A percentile compares a stretch with the other conserved stretches of the same genome.
phyloP scores from a whole-genome alignment of 75 land plant genomes.

The Cupressus sempervirens region DNA sequence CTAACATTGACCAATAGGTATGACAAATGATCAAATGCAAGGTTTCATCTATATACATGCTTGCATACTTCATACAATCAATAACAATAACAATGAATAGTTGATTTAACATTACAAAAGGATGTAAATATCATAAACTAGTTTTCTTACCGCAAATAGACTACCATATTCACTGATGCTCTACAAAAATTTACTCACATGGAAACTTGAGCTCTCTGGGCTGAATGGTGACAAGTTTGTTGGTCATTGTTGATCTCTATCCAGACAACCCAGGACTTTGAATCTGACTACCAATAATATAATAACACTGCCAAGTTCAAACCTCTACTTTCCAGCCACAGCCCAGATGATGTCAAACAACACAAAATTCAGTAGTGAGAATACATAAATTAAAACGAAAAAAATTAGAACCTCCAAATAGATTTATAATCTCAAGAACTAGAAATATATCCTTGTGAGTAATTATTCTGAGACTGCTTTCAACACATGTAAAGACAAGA shows the following conservation, averaged over 20 bases:
- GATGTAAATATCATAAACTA: background rate
- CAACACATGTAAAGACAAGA: background rate
- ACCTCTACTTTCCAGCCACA: background rate
- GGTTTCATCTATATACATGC: background rate
- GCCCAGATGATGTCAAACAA: background rate
- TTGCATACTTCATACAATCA: background rate
- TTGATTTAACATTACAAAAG: background rate
- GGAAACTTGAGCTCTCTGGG: constrained; percentile 62
- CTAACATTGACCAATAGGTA: background rate
- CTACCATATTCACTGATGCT: background rate
- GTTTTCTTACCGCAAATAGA: background rate
- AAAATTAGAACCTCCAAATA: background rate
- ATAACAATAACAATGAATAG: background rate
- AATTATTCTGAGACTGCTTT: background rate
- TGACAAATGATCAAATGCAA: background rate
- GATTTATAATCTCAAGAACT: background rate
- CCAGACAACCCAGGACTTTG: background rate
- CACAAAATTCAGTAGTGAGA: background rate
- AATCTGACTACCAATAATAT: background rate
- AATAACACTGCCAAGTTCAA: background rate
- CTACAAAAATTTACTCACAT: constrained; percentile 30
- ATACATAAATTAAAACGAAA: background rate
- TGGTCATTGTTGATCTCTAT: constrained; percentile 23
- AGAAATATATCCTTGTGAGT: background rate
- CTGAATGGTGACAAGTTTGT: constrained; percentile 47